Percentiles rank a stretch among this genome's conserved stretches.
Conservation (phyloP, 1,139 yeast species). For the Saccharomycopsis crataegensis region DNA sequence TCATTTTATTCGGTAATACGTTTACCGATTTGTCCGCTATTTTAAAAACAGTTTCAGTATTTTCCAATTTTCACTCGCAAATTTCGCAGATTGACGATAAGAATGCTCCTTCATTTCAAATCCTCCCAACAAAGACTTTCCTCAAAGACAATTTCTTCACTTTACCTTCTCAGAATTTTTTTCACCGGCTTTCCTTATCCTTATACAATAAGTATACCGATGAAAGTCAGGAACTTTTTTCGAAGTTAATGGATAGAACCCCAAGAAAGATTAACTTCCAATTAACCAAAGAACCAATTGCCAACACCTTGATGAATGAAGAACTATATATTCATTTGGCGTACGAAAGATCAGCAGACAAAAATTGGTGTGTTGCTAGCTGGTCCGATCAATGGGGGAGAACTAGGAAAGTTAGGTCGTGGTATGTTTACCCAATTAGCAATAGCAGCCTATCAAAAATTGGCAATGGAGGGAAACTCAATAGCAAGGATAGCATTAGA, state of each 20-base stretch:
- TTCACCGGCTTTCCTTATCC: constrained; percentile 48
- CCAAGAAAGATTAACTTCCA: constrained; percentile 44
- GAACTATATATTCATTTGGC: constrained; percentile 81
- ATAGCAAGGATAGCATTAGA: constrained; percentile 19
- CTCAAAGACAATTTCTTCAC: constrained; percentile 39
- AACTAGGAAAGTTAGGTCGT: constrained; percentile 55
- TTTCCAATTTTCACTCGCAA: constrained; percentile 43
- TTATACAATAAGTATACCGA: constrained; percentile 57
- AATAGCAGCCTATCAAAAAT: constrained; percentile 5
- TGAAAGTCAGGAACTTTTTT: constrained; percentile 24
- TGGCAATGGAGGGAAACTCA: constrained; percentile 17
- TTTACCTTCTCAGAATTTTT: constrained; percentile 41
- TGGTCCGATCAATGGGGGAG: constrained; percentile 85
- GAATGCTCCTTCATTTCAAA: constrained; percentile 36
- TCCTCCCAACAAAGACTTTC: constrained; percentile 49
- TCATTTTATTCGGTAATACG: constrained; percentile 32
- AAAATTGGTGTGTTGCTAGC: constrained; percentile 78
- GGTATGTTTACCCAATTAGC: constrained; percentile 43
- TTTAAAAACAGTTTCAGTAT: constrained; percentile 40
- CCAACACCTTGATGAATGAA: constrained; percentile 38
- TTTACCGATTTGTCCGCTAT: constrained; percentile 39
- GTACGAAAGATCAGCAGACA: constrained; percentile 74
- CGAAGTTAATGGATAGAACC: constrained; percentile 28
- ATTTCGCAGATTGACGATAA: constrained; percentile 19
- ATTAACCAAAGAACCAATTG: constrained; percentile 34